Base-by-base conservation (phyloP, 2,329 filamentous ascomycete species). In the Leptographium galeiforme region DNA sequence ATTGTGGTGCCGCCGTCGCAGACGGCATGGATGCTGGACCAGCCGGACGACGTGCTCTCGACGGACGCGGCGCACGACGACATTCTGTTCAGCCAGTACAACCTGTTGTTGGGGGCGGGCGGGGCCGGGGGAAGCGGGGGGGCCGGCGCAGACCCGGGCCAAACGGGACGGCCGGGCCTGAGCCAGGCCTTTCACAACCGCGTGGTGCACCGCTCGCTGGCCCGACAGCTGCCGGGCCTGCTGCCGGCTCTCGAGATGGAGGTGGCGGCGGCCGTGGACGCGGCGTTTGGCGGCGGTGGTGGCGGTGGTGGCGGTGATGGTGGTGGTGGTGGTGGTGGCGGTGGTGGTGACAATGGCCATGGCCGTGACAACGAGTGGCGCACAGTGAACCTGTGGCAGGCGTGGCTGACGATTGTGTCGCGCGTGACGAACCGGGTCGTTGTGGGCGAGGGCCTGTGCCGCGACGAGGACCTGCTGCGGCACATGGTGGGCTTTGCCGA, bases 401-500 rank as follows among this genome's bases (percentile, higher is more conserved):
- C 68, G 1, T 72, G 70, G 66, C 60, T 74, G 36, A 61, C 58
- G 4, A 64, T 75, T 16, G 66, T 73, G 38, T 69, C 72, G 13
- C 63, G 62, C 4, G 64, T 73, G 6, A 74, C 72, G 1, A 74
- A 72, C 59, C 64, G 67, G 16, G 58, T 75, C 51, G 62, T 75
- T 6, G 67, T 72, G 10, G 72, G 72, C 14, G 55, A 59, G 1
- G 61, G 60, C 8, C 50, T 66, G 45, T 69, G 66, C 59, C 70
- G 70, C 33, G 68, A 79, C 56, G 59, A 67, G 30, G 62, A 64
- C 7, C 76, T 76, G 53, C 63, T 79, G 44, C 60, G 68, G n/a
- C 64, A 67, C 52, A 74, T 75, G 59, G 64, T 74, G 8, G 63
- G 63, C 32, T 81, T 79, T 56, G 73, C 76, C 36, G 69, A 74